Evolutionary conservation across 208 protist species (phyloP).

Genomic region (Polymyxa betae): DNA sequence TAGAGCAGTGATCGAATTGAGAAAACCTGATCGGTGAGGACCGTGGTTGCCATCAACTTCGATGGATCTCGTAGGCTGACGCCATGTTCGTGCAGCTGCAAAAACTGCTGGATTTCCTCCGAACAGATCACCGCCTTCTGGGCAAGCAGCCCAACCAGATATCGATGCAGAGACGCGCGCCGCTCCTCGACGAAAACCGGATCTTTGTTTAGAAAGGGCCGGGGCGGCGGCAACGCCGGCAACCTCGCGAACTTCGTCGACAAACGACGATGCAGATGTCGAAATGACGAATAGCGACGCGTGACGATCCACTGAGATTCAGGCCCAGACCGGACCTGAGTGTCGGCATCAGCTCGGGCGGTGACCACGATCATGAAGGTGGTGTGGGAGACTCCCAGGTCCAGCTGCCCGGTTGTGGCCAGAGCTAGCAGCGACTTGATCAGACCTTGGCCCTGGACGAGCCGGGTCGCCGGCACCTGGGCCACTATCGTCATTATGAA

Average conservation of each 20-base stretch:
- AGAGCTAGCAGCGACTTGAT: background rate
- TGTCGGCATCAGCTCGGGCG: background rate
- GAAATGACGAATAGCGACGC: background rate
- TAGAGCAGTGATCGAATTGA: background rate
- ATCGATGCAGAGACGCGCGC: background rate
- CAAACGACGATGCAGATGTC: background rate
- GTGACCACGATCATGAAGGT: background rate
- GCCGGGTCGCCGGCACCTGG: background rate
- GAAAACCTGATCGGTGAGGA: background rate
- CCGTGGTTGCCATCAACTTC: background rate
- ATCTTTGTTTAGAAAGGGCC: background rate
- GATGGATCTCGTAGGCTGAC: background rate
- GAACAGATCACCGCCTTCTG: background rate
- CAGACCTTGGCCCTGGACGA: background rate
- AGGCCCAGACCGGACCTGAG: background rate
- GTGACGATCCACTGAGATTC: background rate
- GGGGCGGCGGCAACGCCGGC: background rate
- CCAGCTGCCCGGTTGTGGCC: background rate
- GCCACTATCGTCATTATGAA: background rate
- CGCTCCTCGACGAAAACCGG: conserved; percentile 21
- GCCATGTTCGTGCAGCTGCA: background rate
- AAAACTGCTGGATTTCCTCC: background rate
- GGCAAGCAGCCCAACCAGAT: background rate
- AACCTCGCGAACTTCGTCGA: background rate
- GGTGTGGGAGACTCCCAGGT: background rate